Evolutionary conservation across 345 rosid species (phyloP), one percentile per base, ranked within the genome.

Genomic region (Acer yangbiense): DNA sequence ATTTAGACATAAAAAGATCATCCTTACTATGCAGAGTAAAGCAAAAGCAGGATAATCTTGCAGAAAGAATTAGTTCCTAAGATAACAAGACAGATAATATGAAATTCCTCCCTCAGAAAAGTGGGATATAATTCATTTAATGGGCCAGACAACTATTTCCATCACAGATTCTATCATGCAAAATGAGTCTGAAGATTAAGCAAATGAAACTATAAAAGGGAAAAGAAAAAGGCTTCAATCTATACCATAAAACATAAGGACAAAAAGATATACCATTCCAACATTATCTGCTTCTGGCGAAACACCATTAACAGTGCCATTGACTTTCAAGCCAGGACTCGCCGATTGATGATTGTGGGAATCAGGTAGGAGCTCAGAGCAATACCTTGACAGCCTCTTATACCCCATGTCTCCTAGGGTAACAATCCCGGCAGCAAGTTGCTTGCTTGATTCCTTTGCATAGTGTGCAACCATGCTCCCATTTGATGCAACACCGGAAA

Each of bases 371-470:
- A 92, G 90, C 88, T 91, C 98, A 17, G 94, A 83, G 79, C 84
- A 94, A 85, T 93, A 93, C 72, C 82, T 86, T 60, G 96, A 81
- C 44, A 95, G 48, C 79, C 87, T 88, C 88, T 82, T 92, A 84
- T 87, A 90, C 54, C 99, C 97, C 78, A 79, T 86, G 87, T 90
- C 99, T 57, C 99, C 98, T n/a, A 93, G 83, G 69, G 83, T 90
- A 84, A 84, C 92, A 54, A 96, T 92, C 81, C 97, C 98, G 78
- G 97, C 77, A 71, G 97, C 98, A 48, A 96, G 90, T 75, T 93
- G 99, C 83, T 87, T 96, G 83, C 99, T 89, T 7, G 99, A 91
- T 76, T 92, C 97, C 82, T 83, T 94, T 70, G 99, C 99, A 82
- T 89, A 88, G 35, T 88, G 94, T 23, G 93, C 90, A 78, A 92